Evolutionary conservation across 495 filamentous ascomycete species (phyloP).

Genomic region (Friedmanniomyces simplex): DNA sequence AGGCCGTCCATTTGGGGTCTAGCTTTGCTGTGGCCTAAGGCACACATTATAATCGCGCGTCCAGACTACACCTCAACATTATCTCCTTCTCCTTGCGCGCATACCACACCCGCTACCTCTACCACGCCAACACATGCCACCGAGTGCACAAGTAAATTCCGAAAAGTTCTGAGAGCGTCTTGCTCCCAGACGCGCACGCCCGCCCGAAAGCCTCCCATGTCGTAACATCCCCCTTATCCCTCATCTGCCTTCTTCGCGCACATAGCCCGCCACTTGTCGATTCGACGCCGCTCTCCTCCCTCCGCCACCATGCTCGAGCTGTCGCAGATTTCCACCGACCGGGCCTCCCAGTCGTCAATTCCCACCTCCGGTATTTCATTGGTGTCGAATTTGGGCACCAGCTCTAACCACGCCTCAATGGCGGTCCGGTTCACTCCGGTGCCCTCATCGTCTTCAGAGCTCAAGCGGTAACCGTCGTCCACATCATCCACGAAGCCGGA

Average conservation of each 20-base stretch:
- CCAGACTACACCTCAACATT: no score
- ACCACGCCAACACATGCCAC: no score
- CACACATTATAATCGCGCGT: no score
- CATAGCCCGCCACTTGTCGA: neutral
- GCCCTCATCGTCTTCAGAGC: neutral
- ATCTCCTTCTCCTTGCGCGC: no score
- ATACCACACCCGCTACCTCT: no score
- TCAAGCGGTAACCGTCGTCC: neutral
- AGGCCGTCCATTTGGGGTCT: no score
- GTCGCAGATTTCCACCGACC: neutral
- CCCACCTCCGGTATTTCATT: neutral
- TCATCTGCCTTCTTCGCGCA: neutral
- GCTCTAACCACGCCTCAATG: neutral
- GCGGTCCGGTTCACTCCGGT: no score
- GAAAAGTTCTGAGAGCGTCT: no score
- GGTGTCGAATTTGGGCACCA: neutral
- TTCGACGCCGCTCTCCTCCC: neutral
- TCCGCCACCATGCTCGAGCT: constrained; percentile 6
- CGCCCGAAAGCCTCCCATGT: no score
- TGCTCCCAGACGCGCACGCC: no score
- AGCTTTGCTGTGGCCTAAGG: no score
- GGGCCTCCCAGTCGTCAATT: constrained; percentile 7
- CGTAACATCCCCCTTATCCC: neutral
- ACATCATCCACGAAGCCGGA: constrained; percentile 7
- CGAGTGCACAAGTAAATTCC: no score